Evolutionary conservation across 306 rosid genomes (phyloP).

Genomic region (barrel medic (Medicago truncatula)): MtrunA17r5.0-ANR NC_053042.1:17954501-17955000

Average conservation of each 20-base stretch:
- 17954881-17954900: constrained; percentile 36
- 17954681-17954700: constrained; percentile 89
- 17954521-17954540: constrained; percentile 92
- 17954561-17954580: constrained; percentile 78
- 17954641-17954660: constrained; percentile 93
- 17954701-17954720: constrained; percentile 81
- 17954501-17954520: constrained; percentile 57
- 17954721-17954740: constrained; percentile 74
- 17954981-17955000: constrained; percentile 47
- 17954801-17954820: constrained; percentile 91
- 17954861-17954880: constrained; percentile 46
- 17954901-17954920: constrained; percentile 45
- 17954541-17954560: constrained; percentile 77
- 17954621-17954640: constrained; percentile 96
- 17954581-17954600: constrained; percentile 78
- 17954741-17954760: constrained; percentile 61
- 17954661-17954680: constrained; percentile 79
- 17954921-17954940: constrained; percentile 37
- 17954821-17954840: constrained; percentile 52
- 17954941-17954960: constrained; percentile 53
- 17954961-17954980: constrained; percentile 42
- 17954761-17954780: constrained; percentile 71
- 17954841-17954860: constrained; percentile 29
- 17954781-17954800: constrained; percentile 94
- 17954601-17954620: constrained; percentile 78